These are phyloP conservation scores for Leptographium wingfieldii DNA, from an alignment of 2,329 filamentous ascomycete genomes.

Conservation along the genomic window DNA sequence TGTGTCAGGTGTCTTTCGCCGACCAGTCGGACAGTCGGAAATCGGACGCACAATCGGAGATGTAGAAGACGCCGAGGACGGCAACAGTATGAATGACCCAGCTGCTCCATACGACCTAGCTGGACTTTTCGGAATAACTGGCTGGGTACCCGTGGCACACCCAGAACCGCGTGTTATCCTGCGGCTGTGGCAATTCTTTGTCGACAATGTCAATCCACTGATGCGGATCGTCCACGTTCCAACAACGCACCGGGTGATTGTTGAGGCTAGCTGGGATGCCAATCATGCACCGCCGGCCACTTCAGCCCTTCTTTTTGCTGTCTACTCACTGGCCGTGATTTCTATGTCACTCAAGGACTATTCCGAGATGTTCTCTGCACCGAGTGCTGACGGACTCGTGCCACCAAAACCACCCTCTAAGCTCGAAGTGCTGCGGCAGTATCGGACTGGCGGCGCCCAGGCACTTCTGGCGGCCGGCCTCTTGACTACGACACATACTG, in stretches of 20 bases:
- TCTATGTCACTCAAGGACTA: constrained; percentile 10
- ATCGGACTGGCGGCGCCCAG: constrained; percentile 14
- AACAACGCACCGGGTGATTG: constrained; percentile 18
- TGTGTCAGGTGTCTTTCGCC: not conserved
- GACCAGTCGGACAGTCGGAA: not conserved
- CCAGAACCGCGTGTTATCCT: constrained; percentile 20
- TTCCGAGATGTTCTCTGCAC: not conserved
- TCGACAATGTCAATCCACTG: constrained; percentile 20
- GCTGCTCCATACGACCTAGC: not conserved
- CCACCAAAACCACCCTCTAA: not conserved
- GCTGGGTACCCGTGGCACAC: constrained; percentile 9
- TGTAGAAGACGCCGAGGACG: not conserved
- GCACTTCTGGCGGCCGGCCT: constrained; percentile 17
- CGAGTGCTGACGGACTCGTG: not conserved
- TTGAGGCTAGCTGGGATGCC: constrained; percentile 18
- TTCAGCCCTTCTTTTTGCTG: constrained; percentile 16
- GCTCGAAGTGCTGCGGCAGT: constrained; percentile 11
- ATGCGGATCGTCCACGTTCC: constrained; percentile 21
- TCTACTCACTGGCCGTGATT: constrained; percentile 17
- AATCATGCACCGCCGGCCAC: constrained; percentile 10
- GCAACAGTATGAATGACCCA: not conserved
- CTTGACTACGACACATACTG: constrained; percentile 16
- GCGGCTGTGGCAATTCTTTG: constrained; percentile 20
- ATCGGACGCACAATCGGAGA: not conserved
- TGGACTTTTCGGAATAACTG: not conserved